Evolutionary conservation across 164 flowering plant species (phyloP), one percentile per base, ranked within the genome.

Genomic region (Umbilicus rupestris): DNA sequence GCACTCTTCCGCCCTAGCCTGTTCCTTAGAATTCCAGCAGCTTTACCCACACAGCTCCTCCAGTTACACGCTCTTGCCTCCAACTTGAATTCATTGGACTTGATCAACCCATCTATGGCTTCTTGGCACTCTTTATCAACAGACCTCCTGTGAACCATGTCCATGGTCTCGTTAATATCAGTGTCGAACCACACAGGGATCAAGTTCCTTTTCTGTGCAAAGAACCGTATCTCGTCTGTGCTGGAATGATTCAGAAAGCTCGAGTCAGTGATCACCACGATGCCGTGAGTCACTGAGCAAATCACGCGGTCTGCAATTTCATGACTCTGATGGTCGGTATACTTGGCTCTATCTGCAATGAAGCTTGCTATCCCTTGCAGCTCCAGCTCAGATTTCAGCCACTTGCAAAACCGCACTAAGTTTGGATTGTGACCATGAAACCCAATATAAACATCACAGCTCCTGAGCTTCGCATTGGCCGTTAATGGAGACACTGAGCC

Each of bases 381-480:
- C 82, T 92, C 94, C 11, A 92, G 84, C 78, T 92, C 96, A 3
- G 96, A 86, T 68, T 88, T 92, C 15, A 89, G 85, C 98, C 98
- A 89, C 78, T 83, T 89, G 64, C 89, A 87, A 78, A 89, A 84
- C 50, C 96, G 79, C 0, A 70, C 70, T 63, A 92, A 71, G 71
- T 81, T 86, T 20, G 87, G 76, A 63, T 78, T 80, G 39, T 87
- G 89, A 5, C 92, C 92, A 67, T 86, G 88, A 75, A 68, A 88
- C n/a, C 98, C 98, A 50, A 92, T 82, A 77, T 81, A 92, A 15
- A 89, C 96, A 76, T 92, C 98, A 73, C 92, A 88, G 84, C 96
- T 89, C 72, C 96, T 80, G 39, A 88, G 88, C 67, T 87, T 92
- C 12, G 90, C 74, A 77, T 83, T 86, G 35, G 84, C 69, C 39